Percentiles rank a stretch among this genome's conserved stretches.
Evolutionary conservation across 306 rosid genomes (phyloP).

Genomic region (Crataegus laevigata): DNA sequence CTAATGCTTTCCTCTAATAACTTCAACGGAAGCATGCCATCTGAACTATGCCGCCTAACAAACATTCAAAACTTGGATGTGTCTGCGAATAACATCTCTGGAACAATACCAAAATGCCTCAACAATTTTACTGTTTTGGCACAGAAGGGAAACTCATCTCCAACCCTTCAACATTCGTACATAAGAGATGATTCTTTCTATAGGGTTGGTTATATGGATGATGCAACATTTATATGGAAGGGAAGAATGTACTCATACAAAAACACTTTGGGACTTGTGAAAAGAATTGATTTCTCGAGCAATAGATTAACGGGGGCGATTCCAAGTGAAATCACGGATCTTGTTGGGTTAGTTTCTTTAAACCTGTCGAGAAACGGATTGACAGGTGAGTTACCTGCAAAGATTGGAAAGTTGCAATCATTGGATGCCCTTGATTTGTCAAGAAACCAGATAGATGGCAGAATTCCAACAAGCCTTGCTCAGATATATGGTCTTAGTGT

Average conservation of each 20-base stretch:
- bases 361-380: slow-evolving; percentile 2
- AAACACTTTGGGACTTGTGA: no score
- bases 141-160: no score
- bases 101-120: no score
- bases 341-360: slow-evolving; percentile 8
- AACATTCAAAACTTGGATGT: no score
- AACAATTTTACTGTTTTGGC: no score
- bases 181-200: rapidly evolving
- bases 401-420: neutral
- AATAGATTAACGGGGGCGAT: no score
- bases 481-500: neutral
- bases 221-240: no score
- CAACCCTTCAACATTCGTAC: no score
- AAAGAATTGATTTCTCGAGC: no score
- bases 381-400: neutral
- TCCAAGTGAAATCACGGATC: neutral
- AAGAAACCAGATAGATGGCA: neutral
- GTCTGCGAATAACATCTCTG: neutral
- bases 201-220: rapidly evolving
- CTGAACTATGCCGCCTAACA: no score
- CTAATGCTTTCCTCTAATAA: no score
- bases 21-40: no score
- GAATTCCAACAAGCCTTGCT: neutral
- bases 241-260: rapidly evolving
- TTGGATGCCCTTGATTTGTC: slow-evolving; percentile 5